Base-by-base conservation (phyloP, 345 rosid genomes). In the Lepidium aucheri region DNA sequence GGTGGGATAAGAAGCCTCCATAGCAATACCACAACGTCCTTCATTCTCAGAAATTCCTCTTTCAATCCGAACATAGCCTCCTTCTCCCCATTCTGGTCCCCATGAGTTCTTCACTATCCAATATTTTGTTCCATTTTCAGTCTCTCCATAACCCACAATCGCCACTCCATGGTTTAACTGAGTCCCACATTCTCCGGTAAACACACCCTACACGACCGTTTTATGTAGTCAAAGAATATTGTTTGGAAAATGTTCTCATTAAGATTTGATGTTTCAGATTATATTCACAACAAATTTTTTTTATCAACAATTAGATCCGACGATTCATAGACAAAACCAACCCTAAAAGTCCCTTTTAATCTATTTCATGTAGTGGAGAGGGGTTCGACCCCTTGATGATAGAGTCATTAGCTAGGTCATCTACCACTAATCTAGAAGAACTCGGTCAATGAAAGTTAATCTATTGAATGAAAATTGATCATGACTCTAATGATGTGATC, bases 1-100 rank as follows among this genome's bases (percentile, higher is more conserved):
- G 68, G 74, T 70, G n/a, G 90, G 90, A 61, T 85, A 85, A 4
- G 95, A 83, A 69, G 90, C 90, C 39, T 79, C 79, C 88, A 87
- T 83, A 9, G 94, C 85, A 39, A 85, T 83, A 20, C 90, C 94
- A 14, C 90, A 87, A 9, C 79, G 73, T 11, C 95, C 95, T 53
- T 79, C 80, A 51, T 63, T 63, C 7, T 72, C 75, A 0, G 75
- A 43, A 39, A 82, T 57, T 7, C 87, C 83, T 2, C 88, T 79
- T 60, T 82, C 65, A 76, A 87, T 76, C 77, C 95, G 82, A 20
- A 82, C 74, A 69, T 81, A 85, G 12, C 95, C 90, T 46, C 80
- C 80, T 83, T 87, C 88, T 45, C 95, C 95, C 95, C 88, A 87
- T 65, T 77, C 82, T 0, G 72, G 3, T 41, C 95, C 95, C 90